Evolutionary conservation across 148 eudicot species (phyloP).

Genomic region (Simmondsia chinensis): DNA sequence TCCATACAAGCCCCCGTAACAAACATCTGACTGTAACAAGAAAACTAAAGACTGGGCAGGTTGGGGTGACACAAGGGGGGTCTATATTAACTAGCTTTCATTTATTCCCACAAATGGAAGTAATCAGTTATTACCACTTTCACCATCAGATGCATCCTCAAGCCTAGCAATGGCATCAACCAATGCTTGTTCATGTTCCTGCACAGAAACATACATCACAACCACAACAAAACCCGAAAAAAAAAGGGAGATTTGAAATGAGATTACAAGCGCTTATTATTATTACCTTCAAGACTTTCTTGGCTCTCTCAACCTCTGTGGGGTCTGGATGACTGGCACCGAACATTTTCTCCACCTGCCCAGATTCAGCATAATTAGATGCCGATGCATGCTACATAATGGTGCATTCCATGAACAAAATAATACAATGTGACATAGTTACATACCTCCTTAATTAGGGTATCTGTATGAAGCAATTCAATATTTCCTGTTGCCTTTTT

Average conservation of each 20-base stretch:
- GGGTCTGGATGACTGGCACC: slow-evolving; percentile 52
- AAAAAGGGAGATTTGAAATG: slow-evolving; percentile 1
- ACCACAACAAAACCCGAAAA: neutral
- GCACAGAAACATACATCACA: slow-evolving; percentile 4
- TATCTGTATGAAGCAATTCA: slow-evolving; percentile 55
- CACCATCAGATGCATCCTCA: slow-evolving; percentile 75
- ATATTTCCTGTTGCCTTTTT: slow-evolving; percentile 47
- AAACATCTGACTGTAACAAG: slow-evolving; percentile 12
- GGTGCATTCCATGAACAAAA: too few relatives aligned
- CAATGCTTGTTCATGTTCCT: slow-evolving; percentile 83
- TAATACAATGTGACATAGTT: too few relatives aligned
- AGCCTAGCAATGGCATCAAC: slow-evolving; percentile 72
- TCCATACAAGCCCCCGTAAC: slow-evolving; percentile 3
- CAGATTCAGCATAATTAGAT: slow-evolving; percentile 10
- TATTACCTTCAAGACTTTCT: slow-evolving; percentile 60
- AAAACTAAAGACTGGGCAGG: neutral
- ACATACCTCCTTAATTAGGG: slow-evolving; percentile 55
- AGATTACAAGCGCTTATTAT: too few relatives aligned
- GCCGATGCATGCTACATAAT: too few relatives aligned
- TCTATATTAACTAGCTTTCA: slow-evolving; percentile 1
- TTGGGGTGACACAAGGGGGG: neutral
- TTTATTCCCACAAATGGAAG: slow-evolving; percentile 17
- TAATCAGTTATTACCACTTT: slow-evolving; percentile 61
- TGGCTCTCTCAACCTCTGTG: slow-evolving; percentile 65
- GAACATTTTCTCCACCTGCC: slow-evolving; percentile 58